phyloP scores from a whole-genome alignment of 768 basidiomycete genomes.

The Calocybe gangraenosa region DNA sequence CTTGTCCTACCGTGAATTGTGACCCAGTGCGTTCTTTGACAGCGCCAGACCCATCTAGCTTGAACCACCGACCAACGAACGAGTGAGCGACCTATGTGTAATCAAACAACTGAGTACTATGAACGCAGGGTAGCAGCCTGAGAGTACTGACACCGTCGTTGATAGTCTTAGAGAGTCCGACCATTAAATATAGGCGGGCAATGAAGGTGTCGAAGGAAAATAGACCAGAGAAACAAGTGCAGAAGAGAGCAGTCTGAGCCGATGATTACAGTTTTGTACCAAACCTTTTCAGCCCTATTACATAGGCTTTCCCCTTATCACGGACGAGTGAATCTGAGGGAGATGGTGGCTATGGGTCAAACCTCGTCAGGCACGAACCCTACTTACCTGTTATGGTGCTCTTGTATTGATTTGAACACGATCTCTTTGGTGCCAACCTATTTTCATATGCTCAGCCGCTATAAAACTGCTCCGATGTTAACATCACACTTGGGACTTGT shows the following conservation, averaged over 20 bases:
- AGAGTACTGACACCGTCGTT: slow-evolving; percentile 25
- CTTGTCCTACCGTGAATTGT: slow-evolving; percentile 45
- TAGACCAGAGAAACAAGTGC: slow-evolving; percentile 1
- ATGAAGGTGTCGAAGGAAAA: slow-evolving; percentile 4
- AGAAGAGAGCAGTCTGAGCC: not conserved
- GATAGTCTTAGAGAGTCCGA: slow-evolving; percentile 18
- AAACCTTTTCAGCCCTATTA: too few species aligned
- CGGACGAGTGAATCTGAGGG: too few species aligned
- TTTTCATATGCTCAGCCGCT: slow-evolving; percentile 1
- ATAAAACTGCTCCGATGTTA: not conserved
- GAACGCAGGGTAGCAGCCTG: not conserved
- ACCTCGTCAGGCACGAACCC: too few species aligned
- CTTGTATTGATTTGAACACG: too few species aligned
- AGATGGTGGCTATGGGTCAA: too few species aligned
- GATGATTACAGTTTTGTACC: not conserved
- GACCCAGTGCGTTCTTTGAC: slow-evolving; percentile 59
- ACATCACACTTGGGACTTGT: too few species aligned
- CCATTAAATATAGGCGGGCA: slow-evolving; percentile 15
- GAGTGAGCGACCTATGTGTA: slow-evolving; percentile 38
- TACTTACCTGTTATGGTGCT: too few species aligned
- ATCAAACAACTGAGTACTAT: not conserved
- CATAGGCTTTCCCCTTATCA: too few species aligned
- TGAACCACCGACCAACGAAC: slow-evolving; percentile 62
- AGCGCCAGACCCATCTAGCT: slow-evolving; percentile 68
- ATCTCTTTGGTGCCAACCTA: too few species aligned